Percentiles rank a stretch among this genome's conserved stretches.
Conservation (phyloP, 2,329 filamentous ascomycete genomes). For the Westerdykella aurantiaca region DNA sequence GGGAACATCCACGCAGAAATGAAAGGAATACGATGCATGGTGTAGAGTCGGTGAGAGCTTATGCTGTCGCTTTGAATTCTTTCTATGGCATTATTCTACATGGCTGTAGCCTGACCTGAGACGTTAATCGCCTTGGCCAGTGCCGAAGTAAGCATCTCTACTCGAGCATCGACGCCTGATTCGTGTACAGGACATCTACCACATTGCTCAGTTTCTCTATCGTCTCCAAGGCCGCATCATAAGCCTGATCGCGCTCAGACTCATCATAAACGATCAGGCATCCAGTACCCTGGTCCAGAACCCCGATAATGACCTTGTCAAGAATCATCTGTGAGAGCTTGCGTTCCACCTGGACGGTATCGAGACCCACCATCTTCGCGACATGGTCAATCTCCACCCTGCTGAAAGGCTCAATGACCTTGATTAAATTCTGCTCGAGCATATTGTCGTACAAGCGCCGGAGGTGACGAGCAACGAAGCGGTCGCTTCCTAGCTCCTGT, state of each 20-base stretch:
- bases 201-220: conserved; percentile 97
- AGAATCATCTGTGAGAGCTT: conserved; percentile 99
- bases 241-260: conserved; percentile 84
- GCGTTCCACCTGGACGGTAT: conserved; percentile 93
- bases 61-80: background rate
- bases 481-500: conserved; percentile 87
- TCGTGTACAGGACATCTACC: conserved; percentile 94
- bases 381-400: conserved; percentile 95
- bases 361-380: conserved; percentile 93
- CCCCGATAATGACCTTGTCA: conserved; percentile 97
- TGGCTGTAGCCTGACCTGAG: background rate
- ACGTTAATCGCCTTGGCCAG: background rate
- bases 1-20: background rate
- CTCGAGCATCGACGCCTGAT: conserved; percentile 93
- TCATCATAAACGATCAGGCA: conserved; percentile 97
- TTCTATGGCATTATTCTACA: background rate
- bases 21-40: background rate
- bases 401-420: conserved; percentile 98
- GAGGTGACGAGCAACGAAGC: conserved; percentile 95
- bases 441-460: conserved; percentile 95
- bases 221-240: conserved; percentile 88
- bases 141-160: conserved; percentile 42
- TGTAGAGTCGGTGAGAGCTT: background rate
- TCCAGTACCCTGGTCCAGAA: conserved; percentile 93
- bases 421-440: conserved; percentile 98